These are phyloP conservation scores for Camellia granthamiana DNA, from an alignment of 148 eudicot species.

Conservation along the genomic window DNA sequence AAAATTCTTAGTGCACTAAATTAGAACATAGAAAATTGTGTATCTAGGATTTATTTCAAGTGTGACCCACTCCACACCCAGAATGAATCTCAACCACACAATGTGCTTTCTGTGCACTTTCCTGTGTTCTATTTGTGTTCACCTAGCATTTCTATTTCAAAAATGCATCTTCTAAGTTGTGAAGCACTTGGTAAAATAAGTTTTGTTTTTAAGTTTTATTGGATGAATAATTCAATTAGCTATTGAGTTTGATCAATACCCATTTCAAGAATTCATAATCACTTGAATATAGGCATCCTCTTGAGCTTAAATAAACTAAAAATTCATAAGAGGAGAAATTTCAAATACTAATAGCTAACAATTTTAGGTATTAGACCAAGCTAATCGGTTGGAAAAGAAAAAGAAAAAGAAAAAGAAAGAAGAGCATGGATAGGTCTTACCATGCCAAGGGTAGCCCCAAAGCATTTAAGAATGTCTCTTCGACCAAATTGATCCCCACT, in stretches of 20 bases:
- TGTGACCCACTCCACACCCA: too few species aligned
- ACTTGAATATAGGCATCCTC: background rate
- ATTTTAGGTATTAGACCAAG: background rate
- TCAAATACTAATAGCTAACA: background rate
- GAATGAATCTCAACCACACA: too few species aligned
- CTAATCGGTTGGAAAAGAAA: background rate
- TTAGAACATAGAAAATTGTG: too few species aligned
- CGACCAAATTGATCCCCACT: slow-evolving; percentile 45
- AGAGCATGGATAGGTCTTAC: slow-evolving; percentile 26
- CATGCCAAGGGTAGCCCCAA: slow-evolving; percentile 58
- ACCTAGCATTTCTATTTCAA: too few species aligned
- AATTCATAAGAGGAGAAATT: background rate
- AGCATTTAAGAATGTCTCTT: slow-evolving; percentile 55
- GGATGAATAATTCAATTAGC: background rate
- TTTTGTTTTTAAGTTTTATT: background rate
- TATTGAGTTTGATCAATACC: background rate
- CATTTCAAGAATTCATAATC: background rate
- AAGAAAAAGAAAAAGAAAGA: too few species aligned
- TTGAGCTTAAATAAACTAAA: background rate
- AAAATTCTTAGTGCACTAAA: too few species aligned
- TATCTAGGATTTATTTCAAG: too few species aligned
- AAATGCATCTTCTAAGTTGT: too few species aligned
- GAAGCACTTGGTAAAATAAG: background rate
- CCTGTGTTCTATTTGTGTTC: too few species aligned
- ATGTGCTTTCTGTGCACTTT: too few species aligned